Evolutionary conservation across 1,139 yeast species (phyloP).

Genomic region (Blastobotrys persicus): DNA sequence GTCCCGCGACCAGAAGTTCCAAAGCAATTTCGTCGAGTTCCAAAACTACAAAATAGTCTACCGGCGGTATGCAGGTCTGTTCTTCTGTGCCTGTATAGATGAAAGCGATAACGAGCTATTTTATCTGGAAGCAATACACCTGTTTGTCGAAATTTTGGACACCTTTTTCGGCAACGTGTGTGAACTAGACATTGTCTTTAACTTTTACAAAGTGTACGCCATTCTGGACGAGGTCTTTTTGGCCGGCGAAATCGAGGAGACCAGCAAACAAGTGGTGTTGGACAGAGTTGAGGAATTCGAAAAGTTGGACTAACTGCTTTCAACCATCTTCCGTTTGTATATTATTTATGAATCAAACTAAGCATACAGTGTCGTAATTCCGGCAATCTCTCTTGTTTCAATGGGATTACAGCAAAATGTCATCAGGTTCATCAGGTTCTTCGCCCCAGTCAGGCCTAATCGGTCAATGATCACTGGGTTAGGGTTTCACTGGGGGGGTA

Average conservation of each 20-base stretch:
- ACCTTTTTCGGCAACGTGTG: constrained; percentile 87
- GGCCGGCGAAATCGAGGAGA: constrained; percentile 82
- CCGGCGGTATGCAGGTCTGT: constrained; percentile 88
- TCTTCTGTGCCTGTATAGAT: constrained; percentile 78
- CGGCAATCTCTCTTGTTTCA: too few species aligned
- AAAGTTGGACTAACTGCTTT: constrained; percentile 27
- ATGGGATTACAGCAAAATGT: too few species aligned
- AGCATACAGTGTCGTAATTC: background rate
- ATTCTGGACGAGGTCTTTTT: constrained; percentile 82
- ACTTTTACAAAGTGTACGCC: constrained; percentile 87
- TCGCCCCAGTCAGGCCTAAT: too few species aligned
- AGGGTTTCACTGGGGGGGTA: background rate
- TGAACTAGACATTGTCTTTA: constrained; percentile 90
- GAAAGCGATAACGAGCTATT: constrained; percentile 73
- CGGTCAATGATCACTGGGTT: too few species aligned
- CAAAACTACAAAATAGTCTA: constrained; percentile 72
- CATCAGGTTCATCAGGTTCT: too few species aligned
- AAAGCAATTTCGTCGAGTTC: constrained; percentile 49
- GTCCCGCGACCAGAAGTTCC: constrained; percentile 77
- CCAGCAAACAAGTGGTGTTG: constrained; percentile 75
- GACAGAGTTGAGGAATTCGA: constrained; percentile 50
- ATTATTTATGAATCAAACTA: background rate
- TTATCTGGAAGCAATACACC: constrained; percentile 79
- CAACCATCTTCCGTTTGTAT: too few species aligned
- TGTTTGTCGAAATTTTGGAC: constrained; percentile 86